These are phyloP conservation scores for Calonectria montana DNA, from an alignment of 2,329 filamentous ascomycete genomes.

Conservation along the genomic window DNA sequence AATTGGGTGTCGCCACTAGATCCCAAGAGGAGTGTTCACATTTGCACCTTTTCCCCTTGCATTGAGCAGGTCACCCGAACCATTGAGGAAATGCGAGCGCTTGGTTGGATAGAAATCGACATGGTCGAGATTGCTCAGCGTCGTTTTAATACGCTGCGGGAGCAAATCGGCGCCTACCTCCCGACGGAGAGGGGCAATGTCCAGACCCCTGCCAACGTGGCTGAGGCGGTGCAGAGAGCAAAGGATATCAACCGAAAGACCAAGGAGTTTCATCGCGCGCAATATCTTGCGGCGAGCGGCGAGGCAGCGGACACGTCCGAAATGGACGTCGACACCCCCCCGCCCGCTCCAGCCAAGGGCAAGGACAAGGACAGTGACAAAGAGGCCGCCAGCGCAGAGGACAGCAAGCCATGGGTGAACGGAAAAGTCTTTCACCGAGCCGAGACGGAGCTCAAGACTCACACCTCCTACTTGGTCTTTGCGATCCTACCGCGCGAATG, in stretches of 20 bases:
- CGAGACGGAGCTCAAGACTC: constrained; percentile 91
- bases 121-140: constrained; percentile 91
- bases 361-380: constrained; percentile 41
- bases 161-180: constrained; percentile 78
- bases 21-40: constrained; percentile 75
- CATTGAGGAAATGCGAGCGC: constrained; percentile 79
- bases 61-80: constrained; percentile 96
- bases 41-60: constrained; percentile 97
- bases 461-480: constrained; percentile 97
- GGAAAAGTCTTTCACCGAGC: constrained; percentile 83
- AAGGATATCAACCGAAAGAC: constrained; percentile 78
- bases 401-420: constrained; percentile 73
- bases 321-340: constrained; percentile 53
- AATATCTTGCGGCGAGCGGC: constrained; percentile 32
- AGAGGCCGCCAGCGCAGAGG: constrained; percentile 36
- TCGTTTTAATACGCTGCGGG: constrained; percentile 83
- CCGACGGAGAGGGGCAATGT: constrained; percentile 77
- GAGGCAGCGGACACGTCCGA: constrained; percentile 47
- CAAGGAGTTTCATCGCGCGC: constrained; percentile 69
- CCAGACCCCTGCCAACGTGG: constrained; percentile 77
- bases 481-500: constrained; percentile 89
- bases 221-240: constrained; percentile 81
- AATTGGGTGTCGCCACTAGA: constrained; percentile 75
- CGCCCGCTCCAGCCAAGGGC: constrained; percentile 40
- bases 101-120: constrained; percentile 91